Percentiles rank a stretch among this genome's conserved stretches.
Conservation (phyloP, 1,284 basidiomycete genomes). For the Gomphus bonarii region DNA sequence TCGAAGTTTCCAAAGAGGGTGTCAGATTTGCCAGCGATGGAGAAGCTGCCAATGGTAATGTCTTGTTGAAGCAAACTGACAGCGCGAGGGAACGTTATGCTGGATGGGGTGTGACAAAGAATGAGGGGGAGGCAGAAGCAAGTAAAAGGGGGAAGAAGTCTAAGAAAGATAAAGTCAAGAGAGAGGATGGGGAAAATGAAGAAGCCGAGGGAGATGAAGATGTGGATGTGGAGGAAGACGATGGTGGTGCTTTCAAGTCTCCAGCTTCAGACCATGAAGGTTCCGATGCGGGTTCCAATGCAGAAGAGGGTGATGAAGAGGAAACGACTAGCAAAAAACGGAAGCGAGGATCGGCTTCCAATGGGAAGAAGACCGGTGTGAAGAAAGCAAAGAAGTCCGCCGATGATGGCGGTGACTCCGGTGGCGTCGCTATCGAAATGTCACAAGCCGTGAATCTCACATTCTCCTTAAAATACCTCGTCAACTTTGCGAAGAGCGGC, state of each 20-base stretch:
- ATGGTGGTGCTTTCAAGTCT: constrained; percentile 31
- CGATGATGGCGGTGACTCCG: constrained; percentile 29
- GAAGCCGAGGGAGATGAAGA: constrained; percentile 30
- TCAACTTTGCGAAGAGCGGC: constrained; percentile 93
- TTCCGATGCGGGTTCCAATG: constrained; percentile 41
- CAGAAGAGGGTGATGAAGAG: constrained; percentile 27
- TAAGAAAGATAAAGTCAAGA: constrained; percentile 28
- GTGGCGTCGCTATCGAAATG: constrained; percentile 73
- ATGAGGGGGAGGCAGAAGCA: constrained; percentile 39
- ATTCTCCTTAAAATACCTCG: constrained; percentile 95
- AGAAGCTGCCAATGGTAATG: constrained; percentile 87
- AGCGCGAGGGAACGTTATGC: constrained; percentile 22
- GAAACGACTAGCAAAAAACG: constrained; percentile 28
- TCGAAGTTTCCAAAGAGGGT: constrained; percentile 95
- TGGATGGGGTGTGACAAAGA: constrained; percentile 31
- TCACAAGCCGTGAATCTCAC: constrained; percentile 89
- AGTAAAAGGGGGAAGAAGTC: constrained; percentile 30
- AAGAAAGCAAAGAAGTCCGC: constrained; percentile 46
- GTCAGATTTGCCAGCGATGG: constrained; percentile 92
- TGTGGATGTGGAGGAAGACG: constrained; percentile 30
- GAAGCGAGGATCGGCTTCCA: constrained; percentile 20
- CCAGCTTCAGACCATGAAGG: constrained; percentile 22
- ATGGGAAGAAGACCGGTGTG: constrained; percentile 53
- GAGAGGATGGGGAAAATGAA: constrained; percentile 32
- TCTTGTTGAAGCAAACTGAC: constrained; percentile 71